These are phyloP conservation scores for Tausonia pullulans DNA, from an alignment of 1,284 basidiomycete species.

Conservation along the genomic window DNA sequence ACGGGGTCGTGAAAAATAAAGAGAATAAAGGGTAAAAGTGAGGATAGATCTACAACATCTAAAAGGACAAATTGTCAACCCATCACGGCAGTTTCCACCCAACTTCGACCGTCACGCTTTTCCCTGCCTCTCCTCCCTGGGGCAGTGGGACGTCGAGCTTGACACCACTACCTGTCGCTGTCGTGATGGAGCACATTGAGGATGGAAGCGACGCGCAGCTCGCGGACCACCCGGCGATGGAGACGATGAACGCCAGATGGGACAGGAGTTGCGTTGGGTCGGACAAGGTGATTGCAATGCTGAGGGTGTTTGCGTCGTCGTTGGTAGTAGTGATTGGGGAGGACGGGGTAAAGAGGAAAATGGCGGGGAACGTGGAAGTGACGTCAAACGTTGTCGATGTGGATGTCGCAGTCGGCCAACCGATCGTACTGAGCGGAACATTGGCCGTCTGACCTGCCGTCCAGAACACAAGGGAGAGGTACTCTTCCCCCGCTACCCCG, in stretches of 20 bases:
- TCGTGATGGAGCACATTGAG: too few species aligned
- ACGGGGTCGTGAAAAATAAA: too few species aligned
- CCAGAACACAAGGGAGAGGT: slow-evolving; percentile 40
- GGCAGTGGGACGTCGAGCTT: too few species aligned
- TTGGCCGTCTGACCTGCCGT: slow-evolving; percentile 33
- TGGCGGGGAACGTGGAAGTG: neutral
- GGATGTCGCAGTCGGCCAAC: neutral
- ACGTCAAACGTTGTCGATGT: neutral
- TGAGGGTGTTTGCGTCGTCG: neutral
- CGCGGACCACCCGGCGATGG: neutral
- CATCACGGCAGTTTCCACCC: too few species aligned
- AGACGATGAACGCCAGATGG: neutral
- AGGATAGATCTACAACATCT: too few species aligned
- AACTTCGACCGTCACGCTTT: too few species aligned
- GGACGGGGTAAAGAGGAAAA: neutral
- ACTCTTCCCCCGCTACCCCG: slow-evolving; percentile 39
- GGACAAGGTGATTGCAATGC: neutral
- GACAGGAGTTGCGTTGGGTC: neutral
- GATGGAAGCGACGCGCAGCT: too few species aligned
- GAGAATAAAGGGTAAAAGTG: too few species aligned
- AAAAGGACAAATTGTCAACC: too few species aligned
- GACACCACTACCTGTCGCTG: too few species aligned
- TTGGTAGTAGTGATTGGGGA: too few species aligned
- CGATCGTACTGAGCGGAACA: slow-evolving; percentile 40
- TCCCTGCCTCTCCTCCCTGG: too few species aligned